Base-by-base conservation (phyloP, 306 rosid genomes). In the Dryas octopetala region DNA sequence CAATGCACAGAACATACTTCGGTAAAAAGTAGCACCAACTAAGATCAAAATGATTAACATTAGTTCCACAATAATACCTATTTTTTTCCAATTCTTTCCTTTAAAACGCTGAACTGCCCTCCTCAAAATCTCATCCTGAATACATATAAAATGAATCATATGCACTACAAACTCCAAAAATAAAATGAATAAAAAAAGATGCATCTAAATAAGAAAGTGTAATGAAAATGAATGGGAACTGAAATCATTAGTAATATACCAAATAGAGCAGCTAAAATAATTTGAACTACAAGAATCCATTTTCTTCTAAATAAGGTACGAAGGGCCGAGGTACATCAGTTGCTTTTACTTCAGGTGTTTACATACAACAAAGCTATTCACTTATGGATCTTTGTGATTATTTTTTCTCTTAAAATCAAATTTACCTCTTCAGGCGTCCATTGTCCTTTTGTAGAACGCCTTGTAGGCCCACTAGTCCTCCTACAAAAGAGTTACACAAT, bases 361-460 rank as follows among this genome's bases (percentile, higher is more conserved):
- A 38, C 7, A 52, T 2, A 8, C 46, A 28, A 12, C 38, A 13
- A 13, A 38, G 12, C 67, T 47, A 43, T 6, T 44, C 16, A 51
- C 59, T 68, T 68, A 44, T 5, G 32, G 5, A n/a, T 60, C 38
- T 17, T 19, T 58, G 9, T 38, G 8, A 43, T 4, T 6, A 49
- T 40, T 3, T 58, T 15, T 45, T 32, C 23, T 58, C 23, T 4
- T 13, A 19, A 17, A 53, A 66, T 13, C 9, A 55, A 55, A 74
- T 64, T 79, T 55, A 96, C 99, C 97, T 96, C 99, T 79, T 90
- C 96, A 41, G 92, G 69, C 1, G 97, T 92, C 99, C 99, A 96
- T 71, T 96, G 98, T 71, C 99, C 99, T 87, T 96, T 96, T 0
- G 99, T 90, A 76, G 99, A 96, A 68, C 98, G 99, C 90, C 99